Conservation (phyloP, 306 rosid genomes). For the Trichosanthes cucumerina region DNA sequence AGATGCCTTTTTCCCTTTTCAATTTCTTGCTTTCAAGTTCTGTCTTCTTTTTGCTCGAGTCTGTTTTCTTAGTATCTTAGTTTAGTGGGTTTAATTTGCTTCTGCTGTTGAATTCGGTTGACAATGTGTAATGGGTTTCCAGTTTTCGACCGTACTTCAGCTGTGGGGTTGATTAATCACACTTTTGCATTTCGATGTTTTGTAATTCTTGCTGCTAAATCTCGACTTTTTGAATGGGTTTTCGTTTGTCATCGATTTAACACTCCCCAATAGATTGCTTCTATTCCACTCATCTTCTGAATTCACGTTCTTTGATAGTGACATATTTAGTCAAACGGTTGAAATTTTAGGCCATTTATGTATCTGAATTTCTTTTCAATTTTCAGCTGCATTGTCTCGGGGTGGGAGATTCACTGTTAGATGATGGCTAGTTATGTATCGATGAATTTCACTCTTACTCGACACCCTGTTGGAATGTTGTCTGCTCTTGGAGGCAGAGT, state of each 20-base stretch:
- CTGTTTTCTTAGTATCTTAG: background rate
- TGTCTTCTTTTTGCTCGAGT: background rate
- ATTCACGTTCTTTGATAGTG: background rate
- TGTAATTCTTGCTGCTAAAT: background rate
- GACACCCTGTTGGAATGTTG: constrained; percentile 52
- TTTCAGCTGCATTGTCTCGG: constrained; percentile 7
- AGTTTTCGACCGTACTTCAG: background rate
- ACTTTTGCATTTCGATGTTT: background rate
- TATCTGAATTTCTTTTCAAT: constrained; percentile 5
- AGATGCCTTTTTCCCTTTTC: background rate
- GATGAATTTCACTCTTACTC: constrained; percentile 37
- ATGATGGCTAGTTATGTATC: constrained; percentile 52
- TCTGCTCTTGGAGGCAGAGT: constrained; percentile 35
- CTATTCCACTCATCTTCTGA: background rate
- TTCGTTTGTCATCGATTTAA: background rate
- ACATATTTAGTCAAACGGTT: background rate
- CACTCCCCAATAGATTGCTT: background rate
- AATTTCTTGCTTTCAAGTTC: background rate
- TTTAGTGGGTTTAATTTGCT: background rate
- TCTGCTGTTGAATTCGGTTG: background rate
- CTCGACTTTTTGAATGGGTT: background rate
- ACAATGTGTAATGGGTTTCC: background rate
- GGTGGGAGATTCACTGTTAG: background rate
- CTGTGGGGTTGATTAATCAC: background rate
- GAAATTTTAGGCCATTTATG: constrained; percentile 1